Percentiles rank a stretch among this genome's conserved stretches.
phyloP scores from a whole-genome alignment of 495 filamentous ascomycete genomes.

The Penicillium daleae region DNA sequence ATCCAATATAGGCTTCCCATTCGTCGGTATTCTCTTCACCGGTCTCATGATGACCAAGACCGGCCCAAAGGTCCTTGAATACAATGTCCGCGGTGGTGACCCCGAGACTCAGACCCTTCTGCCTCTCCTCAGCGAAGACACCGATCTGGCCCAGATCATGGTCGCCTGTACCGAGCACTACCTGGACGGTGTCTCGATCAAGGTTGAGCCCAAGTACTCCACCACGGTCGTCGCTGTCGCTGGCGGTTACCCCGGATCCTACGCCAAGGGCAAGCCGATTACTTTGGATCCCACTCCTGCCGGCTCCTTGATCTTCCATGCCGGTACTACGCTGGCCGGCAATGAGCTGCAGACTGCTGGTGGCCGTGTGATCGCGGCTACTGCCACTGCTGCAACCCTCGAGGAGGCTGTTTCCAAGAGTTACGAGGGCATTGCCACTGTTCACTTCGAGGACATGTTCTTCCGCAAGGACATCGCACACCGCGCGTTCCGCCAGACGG shows the following conservation, averaged over 20 bases:
- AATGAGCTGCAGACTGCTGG: slow-evolving; percentile 72
- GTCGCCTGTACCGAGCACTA: slow-evolving; percentile 78
- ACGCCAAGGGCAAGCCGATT: slow-evolving; percentile 81
- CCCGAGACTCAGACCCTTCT: slow-evolving; percentile 95
- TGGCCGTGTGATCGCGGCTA: slow-evolving; percentile 89
- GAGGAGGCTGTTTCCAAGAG: slow-evolving; percentile 82
- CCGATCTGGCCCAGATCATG: slow-evolving; percentile 90
- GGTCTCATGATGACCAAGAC: slow-evolving; percentile 91
- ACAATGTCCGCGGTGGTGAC: slow-evolving; percentile 96
- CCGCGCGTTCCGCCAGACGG: slow-evolving; percentile 52
- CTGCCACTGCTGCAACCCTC: slow-evolving; percentile 72
- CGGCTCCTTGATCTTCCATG: slow-evolving; percentile 83
- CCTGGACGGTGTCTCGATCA: slow-evolving; percentile 70
- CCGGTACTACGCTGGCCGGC: slow-evolving; percentile 74
- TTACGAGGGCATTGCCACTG: slow-evolving; percentile 76
- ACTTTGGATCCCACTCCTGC: slow-evolving; percentile 52
- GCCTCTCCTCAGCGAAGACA: slow-evolving; percentile 75
- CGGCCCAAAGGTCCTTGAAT: slow-evolving; percentile 90
- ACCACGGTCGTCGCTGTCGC: slow-evolving; percentile 93
- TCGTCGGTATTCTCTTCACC: slow-evolving; percentile 89
- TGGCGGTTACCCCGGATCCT: slow-evolving; percentile 91
- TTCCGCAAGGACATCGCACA: slow-evolving; percentile 93
- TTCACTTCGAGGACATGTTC: slow-evolving; percentile 89
- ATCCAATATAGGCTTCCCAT: slow-evolving; percentile 58
- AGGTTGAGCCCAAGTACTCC: slow-evolving; percentile 69